Base-by-base conservation (phyloP, 768 basidiomycete species). In the Trametes punicea region DNA sequence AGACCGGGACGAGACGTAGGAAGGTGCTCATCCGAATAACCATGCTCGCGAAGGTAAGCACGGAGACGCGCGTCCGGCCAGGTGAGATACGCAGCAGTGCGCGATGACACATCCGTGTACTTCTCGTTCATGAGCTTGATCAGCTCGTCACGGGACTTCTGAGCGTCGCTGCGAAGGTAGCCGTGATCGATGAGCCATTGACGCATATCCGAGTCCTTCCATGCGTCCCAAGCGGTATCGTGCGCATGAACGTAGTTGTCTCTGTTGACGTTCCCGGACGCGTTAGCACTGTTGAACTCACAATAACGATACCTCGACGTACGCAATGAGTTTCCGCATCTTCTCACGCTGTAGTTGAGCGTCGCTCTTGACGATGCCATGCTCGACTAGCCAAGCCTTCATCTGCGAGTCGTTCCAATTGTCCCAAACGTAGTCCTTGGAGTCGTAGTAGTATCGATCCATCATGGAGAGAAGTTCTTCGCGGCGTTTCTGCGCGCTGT, bases 51-150 rank as follows among this genome's bases (percentile, higher is more conserved):
- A 18, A 98, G 80, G 71, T 90, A 97, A 1, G 89, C 93, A 42
- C 94, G 86, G 25, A 98, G 83, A 29, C 95, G 81, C 3, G 94
- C 90, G 65, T 98, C 95, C 11, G 92, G 90, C 96, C 96, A 98
- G 9, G 81, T 79, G 46, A 95, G 75, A 72, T 96, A 97, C 2
- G 82, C 74, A 2, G 84, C 77, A 1, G 79, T 77, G 31, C 74
- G 71, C 5, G 63, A 11, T 11, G 51, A 40, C 16, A 63, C 75
- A 51, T 60, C 53, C 23, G 26, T 51, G 49, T 69, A 90, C 85
- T 88, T 89, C 47, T 80, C 78, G 52, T 87, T 75, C 59, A 93
- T 88, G 50, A 89, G 62, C 64, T 81, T 79, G 54, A 92, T 73
- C 10, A 93, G 78, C 62, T 95, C 84, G 57, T 93, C 89, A 31